Percentiles rank a stretch among this genome's conserved stretches.
phyloP scores from a whole-genome alignment of 2,329 filamentous ascomycete genomes.

The Trichoderma koningiopsis region DNA sequence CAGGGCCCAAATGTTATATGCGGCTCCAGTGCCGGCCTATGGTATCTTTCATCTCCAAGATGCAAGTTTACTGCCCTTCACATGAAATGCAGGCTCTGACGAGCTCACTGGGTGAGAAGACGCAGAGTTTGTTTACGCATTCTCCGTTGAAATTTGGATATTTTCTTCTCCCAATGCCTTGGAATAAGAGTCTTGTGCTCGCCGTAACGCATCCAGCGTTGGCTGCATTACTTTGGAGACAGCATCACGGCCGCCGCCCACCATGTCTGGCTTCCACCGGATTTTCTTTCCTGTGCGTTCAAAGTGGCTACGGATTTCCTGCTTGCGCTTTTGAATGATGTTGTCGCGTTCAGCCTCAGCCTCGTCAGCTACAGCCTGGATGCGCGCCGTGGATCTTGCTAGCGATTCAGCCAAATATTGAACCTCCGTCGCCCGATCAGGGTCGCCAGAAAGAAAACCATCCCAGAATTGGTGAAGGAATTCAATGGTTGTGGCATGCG shows the following conservation, averaged over 20 bases:
- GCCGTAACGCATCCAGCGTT: constrained; percentile 68
- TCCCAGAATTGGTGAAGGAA: constrained; percentile 98
- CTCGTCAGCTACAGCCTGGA: constrained; percentile 76
- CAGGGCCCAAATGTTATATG: background rate
- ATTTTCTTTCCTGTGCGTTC: constrained; percentile 74
- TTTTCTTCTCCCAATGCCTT: constrained; percentile 68
- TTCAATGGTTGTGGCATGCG: constrained; percentile 90
- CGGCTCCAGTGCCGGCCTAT: background rate
- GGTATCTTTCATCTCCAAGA: too few relatives aligned
- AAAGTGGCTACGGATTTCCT: constrained; percentile 70
- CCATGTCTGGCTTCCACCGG: constrained; percentile 65
- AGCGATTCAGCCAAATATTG: constrained; percentile 82
- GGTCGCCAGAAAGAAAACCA: constrained; percentile 85
- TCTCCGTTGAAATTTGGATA: constrained; percentile 51
- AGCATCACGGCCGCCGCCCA: constrained; percentile 74
- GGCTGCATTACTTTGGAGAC: constrained; percentile 77
- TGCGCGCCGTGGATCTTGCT: constrained; percentile 72
- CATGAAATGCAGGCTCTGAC: background rate
- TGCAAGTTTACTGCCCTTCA: background rate
- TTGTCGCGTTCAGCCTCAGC: constrained; percentile 74
- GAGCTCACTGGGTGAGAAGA: background rate
- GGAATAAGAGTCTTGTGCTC: constrained; percentile 71
- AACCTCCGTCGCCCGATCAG: constrained; percentile 77
- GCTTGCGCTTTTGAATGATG: constrained; percentile 67
- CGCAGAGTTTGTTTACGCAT: background rate